Conservation (phyloP, 768 basidiomycete species). For the Leccinellum luteum region DNA sequence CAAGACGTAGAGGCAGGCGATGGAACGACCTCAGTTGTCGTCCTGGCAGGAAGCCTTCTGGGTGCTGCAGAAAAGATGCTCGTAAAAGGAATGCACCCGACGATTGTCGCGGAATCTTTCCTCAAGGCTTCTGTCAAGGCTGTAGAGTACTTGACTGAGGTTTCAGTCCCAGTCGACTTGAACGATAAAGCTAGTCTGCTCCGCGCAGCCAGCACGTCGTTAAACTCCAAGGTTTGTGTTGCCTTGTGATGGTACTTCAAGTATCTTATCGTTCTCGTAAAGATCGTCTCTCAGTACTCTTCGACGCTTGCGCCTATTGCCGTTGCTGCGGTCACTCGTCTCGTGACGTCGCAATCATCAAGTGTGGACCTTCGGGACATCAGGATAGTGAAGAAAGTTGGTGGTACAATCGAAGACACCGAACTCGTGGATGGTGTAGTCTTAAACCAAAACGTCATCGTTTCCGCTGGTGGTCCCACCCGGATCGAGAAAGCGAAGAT, state of each 20-base stretch:
- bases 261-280: slow-evolving; percentile 10
- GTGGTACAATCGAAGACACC: slow-evolving; percentile 98
- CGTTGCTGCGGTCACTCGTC: slow-evolving; percentile 91
- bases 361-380: slow-evolving; percentile 97
- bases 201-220: slow-evolving; percentile 89
- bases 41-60: slow-evolving; percentile 89
- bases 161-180: slow-evolving; percentile 89
- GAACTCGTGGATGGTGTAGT: slow-evolving; percentile 96
- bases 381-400: slow-evolving; percentile 96
- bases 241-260: neutral
- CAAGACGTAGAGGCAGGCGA: slow-evolving; percentile 99
- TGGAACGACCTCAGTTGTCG: slow-evolving; percentile 96
- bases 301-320: slow-evolving; percentile 98
- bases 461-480: slow-evolving; percentile 87
- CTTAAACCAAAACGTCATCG: slow-evolving; percentile 93
- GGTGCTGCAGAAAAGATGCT: slow-evolving; percentile 97
- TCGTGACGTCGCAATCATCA: slow-evolving; percentile 83
- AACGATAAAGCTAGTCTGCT: slow-evolving; percentile 81
- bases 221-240: slow-evolving; percentile 85
- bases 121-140: slow-evolving; percentile 88
- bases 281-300: slow-evolving; percentile 99
- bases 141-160: slow-evolving; percentile 90
- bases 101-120: slow-evolving; percentile 95
- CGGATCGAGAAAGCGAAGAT: slow-evolving; percentile 99
- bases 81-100: slow-evolving; percentile 95